These are phyloP conservation scores for Stachybotrys chartarum DNA, from an alignment of 2,329 filamentous ascomycete genomes.

Conservation along the genomic window DNA sequence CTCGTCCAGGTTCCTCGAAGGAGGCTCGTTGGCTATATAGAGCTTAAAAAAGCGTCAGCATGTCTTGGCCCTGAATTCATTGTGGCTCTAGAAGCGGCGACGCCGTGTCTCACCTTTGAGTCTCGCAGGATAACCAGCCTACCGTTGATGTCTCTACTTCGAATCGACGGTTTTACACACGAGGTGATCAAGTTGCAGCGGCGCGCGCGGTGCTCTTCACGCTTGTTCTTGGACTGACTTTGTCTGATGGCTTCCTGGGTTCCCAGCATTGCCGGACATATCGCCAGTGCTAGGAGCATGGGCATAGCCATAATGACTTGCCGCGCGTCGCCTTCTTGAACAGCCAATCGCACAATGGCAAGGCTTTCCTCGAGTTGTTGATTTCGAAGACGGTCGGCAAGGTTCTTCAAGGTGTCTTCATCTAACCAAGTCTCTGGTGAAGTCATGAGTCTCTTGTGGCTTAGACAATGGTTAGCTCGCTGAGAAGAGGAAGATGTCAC, in stretches of 20 bases:
- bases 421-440: background rate
- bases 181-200: conserved; percentile 40
- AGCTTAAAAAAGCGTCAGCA: conserved; percentile 10
- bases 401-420: conserved; percentile 9
- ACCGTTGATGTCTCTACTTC: conserved; percentile 34
- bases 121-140: conserved; percentile 37
- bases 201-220: conserved; percentile 38
- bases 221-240: conserved; percentile 35
- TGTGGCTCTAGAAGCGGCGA: background rate
- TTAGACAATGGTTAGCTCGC: background rate
- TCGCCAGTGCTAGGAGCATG: conserved; percentile 19
- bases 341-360: conserved; percentile 16
- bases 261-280: conserved; percentile 33
- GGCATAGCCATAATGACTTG: conserved; percentile 19
- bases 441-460: background rate
- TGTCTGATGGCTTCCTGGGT: conserved; percentile 38
- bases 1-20: conserved; percentile 14
- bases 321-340: conserved; percentile 16
- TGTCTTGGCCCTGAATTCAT: background rate
- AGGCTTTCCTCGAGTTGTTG: conserved; percentile 15
- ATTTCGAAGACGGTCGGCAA: conserved; percentile 12
- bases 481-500: background rate
- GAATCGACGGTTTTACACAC: conserved; percentile 37
- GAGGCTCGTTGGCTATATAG: conserved; percentile 19
- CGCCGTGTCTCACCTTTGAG: conserved; percentile 23